Evolutionary conservation across 345 rosid species (phyloP), one percentile per base, ranked within the genome.

Genomic region (Dipteronia dyeriana): DNA sequence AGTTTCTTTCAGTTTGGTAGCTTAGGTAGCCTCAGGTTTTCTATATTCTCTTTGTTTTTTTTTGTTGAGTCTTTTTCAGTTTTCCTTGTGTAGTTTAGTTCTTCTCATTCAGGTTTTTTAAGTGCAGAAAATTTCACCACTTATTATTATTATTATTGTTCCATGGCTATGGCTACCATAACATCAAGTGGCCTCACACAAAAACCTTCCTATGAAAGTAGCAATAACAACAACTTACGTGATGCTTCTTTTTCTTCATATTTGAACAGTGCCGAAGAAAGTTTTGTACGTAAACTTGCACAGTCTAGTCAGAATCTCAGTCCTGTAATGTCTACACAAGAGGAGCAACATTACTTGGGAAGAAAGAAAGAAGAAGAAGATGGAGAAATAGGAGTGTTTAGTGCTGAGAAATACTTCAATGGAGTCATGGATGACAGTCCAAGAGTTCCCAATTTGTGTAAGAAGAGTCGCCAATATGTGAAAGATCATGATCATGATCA

Each of bases 321-420:
- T 53, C 64, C 83, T 61, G 68, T 9, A n/a, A 43, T 47, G 12
- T 29, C 66, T 39, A 38, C 59, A n/a, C 75, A 62, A 62, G 83
- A 78, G 41, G 17, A 84, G 22, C 64, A 74, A 39, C 70, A 72
- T 70, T 76, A 6, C 69, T 66, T 75, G 77, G 79, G 43, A 25
- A 70, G 64, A 22, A 80, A 78, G 81, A 83, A 88, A 81, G 83
- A 83, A 76, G 89, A 85, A 31, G 93, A 85, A 31, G 94, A 90
- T 62, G 81, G 85, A 75, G 98, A 91, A 78, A 90, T 94, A 38
- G 91, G 94, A 70, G 90, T 94, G 45, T 94, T 94, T 31, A 84
- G 90, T 71, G 98, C 98, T 26, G 98, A 94, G 80, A 94, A 87
- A 70, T 94, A 94, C 75, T 94, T 94, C 83, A 90, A 86, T 45